Conservation (phyloP, 225 moss, liverwort and hornwort genomes). For the Asterella californica region DNA sequence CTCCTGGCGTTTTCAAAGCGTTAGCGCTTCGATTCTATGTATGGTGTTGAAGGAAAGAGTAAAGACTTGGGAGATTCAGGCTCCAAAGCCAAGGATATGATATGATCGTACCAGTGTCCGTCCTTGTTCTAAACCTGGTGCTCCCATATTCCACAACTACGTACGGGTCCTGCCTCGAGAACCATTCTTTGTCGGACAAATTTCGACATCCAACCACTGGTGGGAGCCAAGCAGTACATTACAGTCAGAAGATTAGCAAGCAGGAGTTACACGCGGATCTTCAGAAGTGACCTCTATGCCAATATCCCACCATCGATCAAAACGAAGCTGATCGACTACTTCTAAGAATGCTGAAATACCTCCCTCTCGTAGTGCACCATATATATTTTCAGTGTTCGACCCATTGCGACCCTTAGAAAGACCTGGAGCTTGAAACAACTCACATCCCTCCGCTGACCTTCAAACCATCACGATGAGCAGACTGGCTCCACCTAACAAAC, state of each 20-base stretch:
- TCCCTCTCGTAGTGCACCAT: no score
- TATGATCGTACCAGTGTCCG: constrained; percentile 58
- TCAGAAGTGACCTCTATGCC: neutral
- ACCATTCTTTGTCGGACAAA: constrained; percentile 79
- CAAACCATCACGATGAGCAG: neutral
- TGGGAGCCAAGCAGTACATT: neutral
- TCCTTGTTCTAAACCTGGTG: constrained; percentile 59
- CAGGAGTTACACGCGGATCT: no score
- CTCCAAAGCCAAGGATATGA: neutral
- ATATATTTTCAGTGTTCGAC: no score
- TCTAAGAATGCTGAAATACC: neutral
- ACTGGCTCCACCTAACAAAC: no score
- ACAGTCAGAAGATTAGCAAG: no score
- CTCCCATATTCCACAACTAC: constrained; percentile 64
- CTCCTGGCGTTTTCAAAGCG: neutral
- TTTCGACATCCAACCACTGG: constrained; percentile 72
- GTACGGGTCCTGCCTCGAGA: constrained; percentile 83
- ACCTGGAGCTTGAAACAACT: neutral
- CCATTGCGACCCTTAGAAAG: no score
- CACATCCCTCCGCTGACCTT: neutral
- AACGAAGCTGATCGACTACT: no score
- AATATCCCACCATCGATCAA: neutral
- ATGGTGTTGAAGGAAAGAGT: neutral
- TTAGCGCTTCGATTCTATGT: neutral
- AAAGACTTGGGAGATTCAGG: neutral